Conservation (phyloP, 805 yeast genomes). For the Pichia phayaonensis region DNA sequence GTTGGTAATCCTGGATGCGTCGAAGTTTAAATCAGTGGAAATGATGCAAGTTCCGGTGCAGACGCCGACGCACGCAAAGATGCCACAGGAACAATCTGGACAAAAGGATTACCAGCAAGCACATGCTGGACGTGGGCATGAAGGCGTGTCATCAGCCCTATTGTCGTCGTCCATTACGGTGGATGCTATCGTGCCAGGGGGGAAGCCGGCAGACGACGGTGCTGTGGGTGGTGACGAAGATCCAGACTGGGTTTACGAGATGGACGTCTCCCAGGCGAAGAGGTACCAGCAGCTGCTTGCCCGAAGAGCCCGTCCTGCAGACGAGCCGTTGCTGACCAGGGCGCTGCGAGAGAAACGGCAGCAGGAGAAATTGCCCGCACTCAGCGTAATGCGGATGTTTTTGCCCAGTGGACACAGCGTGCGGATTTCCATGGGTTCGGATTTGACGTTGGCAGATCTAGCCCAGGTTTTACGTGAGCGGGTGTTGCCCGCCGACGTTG, state of each 20-base stretch:
- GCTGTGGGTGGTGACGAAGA: not conserved
- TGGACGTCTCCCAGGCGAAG: slow-evolving; percentile 46
- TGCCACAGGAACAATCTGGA: too few species aligned
- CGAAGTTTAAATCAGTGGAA: not conserved
- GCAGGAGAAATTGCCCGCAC: not conserved
- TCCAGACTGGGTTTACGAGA: slow-evolving; percentile 34
- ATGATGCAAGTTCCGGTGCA: too few species aligned
- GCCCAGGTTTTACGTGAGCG: not conserved
- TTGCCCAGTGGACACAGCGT: not conserved
- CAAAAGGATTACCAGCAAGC: too few species aligned
- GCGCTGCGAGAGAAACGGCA: slow-evolving; percentile 29
- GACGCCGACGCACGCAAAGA: too few species aligned
- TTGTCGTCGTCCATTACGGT: too few species aligned
- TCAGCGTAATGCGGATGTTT: not conserved
- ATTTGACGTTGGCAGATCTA: not conserved
- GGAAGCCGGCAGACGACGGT: not conserved
- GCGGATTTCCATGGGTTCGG: not conserved
- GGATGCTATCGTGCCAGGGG: too few species aligned
- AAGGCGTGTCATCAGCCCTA: too few species aligned
- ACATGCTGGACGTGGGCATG: too few species aligned
- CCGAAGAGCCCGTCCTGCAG: slow-evolving; percentile 29
- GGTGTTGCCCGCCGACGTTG: not conserved
- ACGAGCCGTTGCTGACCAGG: slow-evolving; percentile 26
- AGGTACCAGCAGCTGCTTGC: slow-evolving; percentile 44
- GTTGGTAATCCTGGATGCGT: not conserved